Conservation (phyloP, 768 basidiomycete species). For the Pleurotus platypus region DNA sequence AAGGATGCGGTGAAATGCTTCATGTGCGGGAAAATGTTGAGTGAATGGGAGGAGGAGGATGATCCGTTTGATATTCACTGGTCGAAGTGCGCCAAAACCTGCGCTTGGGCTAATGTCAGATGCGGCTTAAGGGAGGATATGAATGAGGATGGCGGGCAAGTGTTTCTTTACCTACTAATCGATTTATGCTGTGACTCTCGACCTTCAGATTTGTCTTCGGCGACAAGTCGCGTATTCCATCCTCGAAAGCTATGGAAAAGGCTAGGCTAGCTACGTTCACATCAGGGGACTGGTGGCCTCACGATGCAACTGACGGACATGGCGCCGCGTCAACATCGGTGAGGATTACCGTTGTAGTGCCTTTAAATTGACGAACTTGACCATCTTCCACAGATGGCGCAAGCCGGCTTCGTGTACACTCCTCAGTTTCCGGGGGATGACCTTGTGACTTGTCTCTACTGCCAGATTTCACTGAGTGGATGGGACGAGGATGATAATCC, state of each 20-base stretch:
- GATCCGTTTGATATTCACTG: slow-evolving; percentile 86
- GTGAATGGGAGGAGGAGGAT: slow-evolving; percentile 82
- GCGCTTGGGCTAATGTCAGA: slow-evolving; percentile 79
- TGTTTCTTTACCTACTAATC: neutral
- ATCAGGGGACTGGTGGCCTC: slow-evolving; percentile 58
- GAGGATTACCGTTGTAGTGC: neutral
- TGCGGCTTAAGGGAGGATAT: slow-evolving; percentile 65
- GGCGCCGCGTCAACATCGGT: slow-evolving; percentile 74
- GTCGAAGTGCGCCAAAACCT: slow-evolving; percentile 57
- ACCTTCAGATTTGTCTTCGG: slow-evolving; percentile 51
- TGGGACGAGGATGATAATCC: slow-evolving; percentile 92
- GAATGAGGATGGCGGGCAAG: slow-evolving; percentile 55
- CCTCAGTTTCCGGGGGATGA: slow-evolving; percentile 71
- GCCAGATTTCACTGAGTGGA: slow-evolving; percentile 71
- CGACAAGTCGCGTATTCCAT: slow-evolving; percentile 62
- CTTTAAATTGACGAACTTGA: too few species aligned
- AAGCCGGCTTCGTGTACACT: slow-evolving; percentile 83
- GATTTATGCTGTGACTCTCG: neutral
- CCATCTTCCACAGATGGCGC: slow-evolving; percentile 62
- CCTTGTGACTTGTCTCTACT: slow-evolving; percentile 83
- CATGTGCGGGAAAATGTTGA: slow-evolving; percentile 76
- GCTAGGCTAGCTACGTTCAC: slow-evolving; percentile 68
- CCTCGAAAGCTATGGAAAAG: slow-evolving; percentile 65
- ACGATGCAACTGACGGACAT: slow-evolving; percentile 59
- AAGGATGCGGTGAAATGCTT: slow-evolving; percentile 81